Conservation (phyloP, 2,329 filamentous ascomycete species). For the Helotiales sp. region DNA sequence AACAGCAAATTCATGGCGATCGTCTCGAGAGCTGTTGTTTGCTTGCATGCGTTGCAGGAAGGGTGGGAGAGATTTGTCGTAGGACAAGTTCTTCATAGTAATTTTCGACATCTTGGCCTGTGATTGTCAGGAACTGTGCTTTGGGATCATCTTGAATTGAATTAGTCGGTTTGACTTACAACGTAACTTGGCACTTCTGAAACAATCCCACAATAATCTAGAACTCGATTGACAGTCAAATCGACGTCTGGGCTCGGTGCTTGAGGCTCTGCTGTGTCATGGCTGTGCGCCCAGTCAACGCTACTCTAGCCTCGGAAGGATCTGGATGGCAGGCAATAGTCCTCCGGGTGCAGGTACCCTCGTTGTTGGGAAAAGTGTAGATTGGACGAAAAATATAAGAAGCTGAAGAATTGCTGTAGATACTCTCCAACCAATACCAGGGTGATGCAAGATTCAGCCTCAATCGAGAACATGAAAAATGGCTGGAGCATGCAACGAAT, state of each 20-base stretch:
- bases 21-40: constrained; percentile 49
- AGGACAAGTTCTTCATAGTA: constrained; percentile 69
- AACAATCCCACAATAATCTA: no score
- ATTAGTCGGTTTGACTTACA: no score
- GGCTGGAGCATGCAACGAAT: neutral
- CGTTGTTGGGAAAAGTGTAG: neutral
- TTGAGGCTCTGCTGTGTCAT: constrained; percentile 12
- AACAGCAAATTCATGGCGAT: constrained; percentile 39
- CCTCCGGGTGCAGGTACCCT: neutral
- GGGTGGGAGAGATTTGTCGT: constrained; percentile 59
- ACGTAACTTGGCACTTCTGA: no score
- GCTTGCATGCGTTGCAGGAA: constrained; percentile 60
- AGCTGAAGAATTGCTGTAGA: neutral
- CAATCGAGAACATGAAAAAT: constrained; percentile 16
- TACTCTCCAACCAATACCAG: neutral
- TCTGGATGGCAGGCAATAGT: neutral
- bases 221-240: neutral
- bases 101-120: constrained; percentile 50
- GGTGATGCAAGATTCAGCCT: constrained; percentile 19
- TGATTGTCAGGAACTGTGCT: neutral
- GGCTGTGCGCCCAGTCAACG: neutral
- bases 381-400: neutral
- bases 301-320: neutral
- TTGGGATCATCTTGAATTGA: neutral
- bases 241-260: neutral